phyloP scores from a whole-genome alignment of 2,329 filamentous ascomycete species.

The Sporothrix mexicana region DNA sequence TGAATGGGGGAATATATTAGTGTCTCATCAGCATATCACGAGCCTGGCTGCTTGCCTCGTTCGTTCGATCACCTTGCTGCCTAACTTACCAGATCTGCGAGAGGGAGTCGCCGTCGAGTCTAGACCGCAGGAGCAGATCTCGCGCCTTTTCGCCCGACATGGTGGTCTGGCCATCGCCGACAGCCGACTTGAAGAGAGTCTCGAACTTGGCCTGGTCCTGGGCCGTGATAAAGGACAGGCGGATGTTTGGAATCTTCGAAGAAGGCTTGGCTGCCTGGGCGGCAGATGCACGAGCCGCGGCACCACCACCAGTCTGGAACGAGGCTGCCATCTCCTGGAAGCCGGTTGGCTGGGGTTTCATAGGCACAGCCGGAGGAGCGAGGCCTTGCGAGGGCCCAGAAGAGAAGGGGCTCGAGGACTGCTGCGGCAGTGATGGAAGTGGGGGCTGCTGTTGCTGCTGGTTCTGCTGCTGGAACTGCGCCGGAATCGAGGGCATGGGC shows the following conservation, averaged over 20 bases:
- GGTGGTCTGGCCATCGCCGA: conserved; percentile 80
- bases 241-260: conserved; percentile 89
- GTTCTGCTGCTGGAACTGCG: conserved; percentile 65
- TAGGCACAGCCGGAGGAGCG: conserved; percentile 59
- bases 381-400: conserved; percentile 53
- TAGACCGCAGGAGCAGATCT: conserved; percentile 86
- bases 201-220: conserved; percentile 97
- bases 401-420: conserved; percentile 54
- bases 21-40: too few relatives aligned
- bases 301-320: conserved; percentile 59
- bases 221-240: conserved; percentile 93
- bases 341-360: conserved; percentile 70
- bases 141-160: conserved; percentile 92
- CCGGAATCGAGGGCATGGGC: conserved; percentile 64
- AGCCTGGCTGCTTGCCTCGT: too few relatives aligned
- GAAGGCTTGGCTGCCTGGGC: conserved; percentile 58
- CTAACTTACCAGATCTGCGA: conserved; percentile 83
- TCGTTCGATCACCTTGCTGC: conserved; percentile 31
- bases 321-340: conserved; percentile 71
- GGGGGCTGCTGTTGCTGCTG: conserved; percentile 46
- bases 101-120: conserved; percentile 82
- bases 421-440: conserved; percentile 44
- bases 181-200: conserved; percentile 94
- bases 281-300: conserved; percentile 48
- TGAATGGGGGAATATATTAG: conserved; percentile 44